These are phyloP conservation scores for Cephalotrichum gorgonifer DNA, from an alignment of 2,329 filamentous ascomycete genomes.

Conservation along the genomic window DNA sequence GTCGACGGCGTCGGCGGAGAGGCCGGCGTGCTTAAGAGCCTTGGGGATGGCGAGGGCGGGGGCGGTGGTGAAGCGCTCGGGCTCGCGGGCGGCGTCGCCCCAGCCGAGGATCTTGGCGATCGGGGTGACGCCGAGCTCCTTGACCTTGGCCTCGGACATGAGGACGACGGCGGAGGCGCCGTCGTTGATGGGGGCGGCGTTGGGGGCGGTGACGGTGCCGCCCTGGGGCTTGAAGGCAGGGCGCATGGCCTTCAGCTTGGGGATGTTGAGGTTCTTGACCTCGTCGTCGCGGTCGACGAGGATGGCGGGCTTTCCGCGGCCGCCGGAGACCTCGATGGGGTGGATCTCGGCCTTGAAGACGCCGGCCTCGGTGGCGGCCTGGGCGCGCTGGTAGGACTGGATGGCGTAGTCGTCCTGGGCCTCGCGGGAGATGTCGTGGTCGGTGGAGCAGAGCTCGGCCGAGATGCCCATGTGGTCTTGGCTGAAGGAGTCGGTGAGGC, in stretches of 20 bases:
- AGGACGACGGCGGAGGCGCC: constrained; percentile 87
- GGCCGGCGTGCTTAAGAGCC: constrained; percentile 86
- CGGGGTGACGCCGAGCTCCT: constrained; percentile 83
- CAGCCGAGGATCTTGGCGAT: constrained; percentile 95
- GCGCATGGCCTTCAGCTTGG: constrained; percentile 77
- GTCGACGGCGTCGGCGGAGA: constrained; percentile 69
- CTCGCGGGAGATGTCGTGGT: constrained; percentile 72
- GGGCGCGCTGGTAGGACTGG: constrained; percentile 85
- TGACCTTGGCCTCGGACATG: constrained; percentile 86
- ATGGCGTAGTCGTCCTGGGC: constrained; percentile 95
- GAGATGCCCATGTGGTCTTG: constrained; percentile 95
- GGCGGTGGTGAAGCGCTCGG: constrained; percentile 91
- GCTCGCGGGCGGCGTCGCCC: constrained; percentile 86
- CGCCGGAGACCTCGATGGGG: constrained; percentile 77
- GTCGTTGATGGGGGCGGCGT: constrained; percentile 93
- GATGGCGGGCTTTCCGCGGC: constrained; percentile 79
- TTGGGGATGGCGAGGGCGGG: constrained; percentile 93
- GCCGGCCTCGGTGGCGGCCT: constrained; percentile 72
- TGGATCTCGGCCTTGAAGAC: constrained; percentile 79
- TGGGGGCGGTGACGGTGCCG: constrained; percentile 90
- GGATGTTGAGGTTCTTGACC: constrained; percentile 83
- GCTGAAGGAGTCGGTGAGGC: constrained; percentile 88
- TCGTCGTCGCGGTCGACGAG: constrained; percentile 83
- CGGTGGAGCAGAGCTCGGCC: constrained; percentile 81
- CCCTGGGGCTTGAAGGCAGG: constrained; percentile 69